phyloP scores from a whole-genome alignment of 306 rosid species.

The Myrica gale region DNA sequence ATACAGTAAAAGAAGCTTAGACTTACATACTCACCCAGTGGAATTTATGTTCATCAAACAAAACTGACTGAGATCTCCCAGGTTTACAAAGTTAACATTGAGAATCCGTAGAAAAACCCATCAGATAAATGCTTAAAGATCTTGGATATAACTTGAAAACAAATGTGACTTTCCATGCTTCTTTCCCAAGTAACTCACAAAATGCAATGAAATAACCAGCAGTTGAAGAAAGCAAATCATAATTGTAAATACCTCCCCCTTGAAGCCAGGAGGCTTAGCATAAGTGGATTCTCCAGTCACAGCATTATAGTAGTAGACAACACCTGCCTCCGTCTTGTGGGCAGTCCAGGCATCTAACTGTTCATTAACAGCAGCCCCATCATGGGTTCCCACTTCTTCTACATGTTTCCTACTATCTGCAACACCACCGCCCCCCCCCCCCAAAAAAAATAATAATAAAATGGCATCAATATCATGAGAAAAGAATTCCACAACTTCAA shows the following conservation, averaged over 20 bases:
- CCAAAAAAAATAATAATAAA: not conserved
- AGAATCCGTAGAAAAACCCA: not conserved
- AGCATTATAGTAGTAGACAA: constrained; percentile 85
- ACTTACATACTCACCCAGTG: not conserved
- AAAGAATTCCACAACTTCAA: constrained; percentile 22
- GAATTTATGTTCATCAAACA: not conserved
- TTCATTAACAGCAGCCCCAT: constrained; percentile 40
- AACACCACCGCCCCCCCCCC: constrained; percentile 6
- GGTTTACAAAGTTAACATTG: not conserved
- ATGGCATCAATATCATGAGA: constrained; percentile 19
- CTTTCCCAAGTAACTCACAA: not conserved
- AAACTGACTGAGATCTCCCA: not conserved
- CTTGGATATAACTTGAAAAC: not conserved
- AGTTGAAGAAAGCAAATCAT: not conserved
- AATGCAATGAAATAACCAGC: not conserved
- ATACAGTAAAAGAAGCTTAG: constrained; percentile 6
- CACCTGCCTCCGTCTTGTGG: constrained; percentile 80
- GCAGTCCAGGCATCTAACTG: constrained; percentile 86
- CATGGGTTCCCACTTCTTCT: constrained; percentile 37
- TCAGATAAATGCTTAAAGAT: not conserved
- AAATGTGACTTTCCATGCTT: not conserved
- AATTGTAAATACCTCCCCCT: constrained; percentile 69
- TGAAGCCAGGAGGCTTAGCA: constrained; percentile 75
- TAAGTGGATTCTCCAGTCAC: constrained; percentile 83
- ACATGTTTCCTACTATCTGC: constrained; percentile 50